These are phyloP conservation scores for Nicotiana paniculata DNA, from an alignment of 257 asterid genomes.

Conservation along the genomic window DNA sequence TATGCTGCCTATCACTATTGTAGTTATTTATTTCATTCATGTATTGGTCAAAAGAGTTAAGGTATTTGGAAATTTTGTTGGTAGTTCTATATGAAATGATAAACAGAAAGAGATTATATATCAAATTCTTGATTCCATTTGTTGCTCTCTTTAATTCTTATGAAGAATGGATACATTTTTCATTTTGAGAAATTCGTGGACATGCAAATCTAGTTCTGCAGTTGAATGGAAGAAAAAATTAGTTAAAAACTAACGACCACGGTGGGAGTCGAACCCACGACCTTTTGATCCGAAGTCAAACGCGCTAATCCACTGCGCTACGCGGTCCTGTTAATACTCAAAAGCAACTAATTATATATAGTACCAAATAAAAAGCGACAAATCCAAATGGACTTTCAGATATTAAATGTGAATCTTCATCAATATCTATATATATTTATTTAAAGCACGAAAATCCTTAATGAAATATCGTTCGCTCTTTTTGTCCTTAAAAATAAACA, in stretches of 20 bases:
- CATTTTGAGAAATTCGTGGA: too few species aligned
- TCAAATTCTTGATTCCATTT: not conserved
- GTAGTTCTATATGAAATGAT: not conserved
- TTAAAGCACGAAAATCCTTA: too few species aligned
- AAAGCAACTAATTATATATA: too few species aligned
- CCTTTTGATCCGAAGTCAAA: constrained; percentile 42
- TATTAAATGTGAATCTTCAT: too few species aligned
- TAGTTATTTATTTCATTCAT: not conserved
- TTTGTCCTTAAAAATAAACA: too few species aligned
- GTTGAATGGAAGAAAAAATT: not conserved
- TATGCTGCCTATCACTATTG: not conserved
- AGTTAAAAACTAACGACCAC: constrained; percentile 15
- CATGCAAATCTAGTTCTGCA: too few species aligned
- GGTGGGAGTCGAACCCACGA: constrained; percentile 48
- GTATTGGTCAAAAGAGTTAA: not conserved
- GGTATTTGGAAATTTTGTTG: not conserved
- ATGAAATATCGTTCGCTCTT: too few species aligned
- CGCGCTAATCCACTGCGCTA: constrained; percentile 52
- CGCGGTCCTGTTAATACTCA: constrained; percentile 17
- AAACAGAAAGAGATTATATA: not conserved
- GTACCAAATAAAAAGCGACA: too few species aligned
- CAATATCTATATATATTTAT: too few species aligned
- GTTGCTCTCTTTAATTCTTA: too few species aligned
- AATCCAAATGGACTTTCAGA: too few species aligned
- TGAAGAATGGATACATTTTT: too few species aligned